phyloP scores from a whole-genome alignment of 805 yeast genomes.

The Huiozyma naganishii region DNA sequence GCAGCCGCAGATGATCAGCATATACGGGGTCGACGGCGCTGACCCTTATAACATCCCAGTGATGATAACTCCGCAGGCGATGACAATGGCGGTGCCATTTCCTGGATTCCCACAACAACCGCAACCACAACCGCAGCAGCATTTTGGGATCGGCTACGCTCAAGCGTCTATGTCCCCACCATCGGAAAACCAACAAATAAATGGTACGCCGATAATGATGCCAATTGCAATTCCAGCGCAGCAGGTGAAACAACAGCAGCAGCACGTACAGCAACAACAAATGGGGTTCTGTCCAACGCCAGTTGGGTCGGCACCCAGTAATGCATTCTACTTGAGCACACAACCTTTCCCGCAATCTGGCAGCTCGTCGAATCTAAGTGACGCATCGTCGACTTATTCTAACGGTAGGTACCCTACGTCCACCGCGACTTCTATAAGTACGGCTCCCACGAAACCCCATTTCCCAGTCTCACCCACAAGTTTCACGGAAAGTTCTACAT shows the following conservation, averaged over 20 bases:
- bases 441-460: neutral
- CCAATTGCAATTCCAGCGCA: neutral
- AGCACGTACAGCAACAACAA: conserved; percentile 1
- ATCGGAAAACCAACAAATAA: too few species aligned
- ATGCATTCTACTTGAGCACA: too few species aligned
- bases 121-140: neutral
- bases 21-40: conserved; percentile 1
- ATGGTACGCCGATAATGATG: too few species aligned
- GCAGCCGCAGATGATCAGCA: conserved; percentile 1
- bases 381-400: conserved; percentile 11
- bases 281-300: neutral
- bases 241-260: conserved; percentile 3
- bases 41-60: conserved; percentile 3
- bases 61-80: conserved; percentile 3
- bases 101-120: conserved; percentile 2
- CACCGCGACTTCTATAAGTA: neutral
- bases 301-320: too few species aligned
- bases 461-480: conserved; percentile 7
- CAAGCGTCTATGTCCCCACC: neutral
- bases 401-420: conserved; percentile 1
- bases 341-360: conserved; percentile 3
- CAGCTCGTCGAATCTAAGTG: conserved; percentile 14
- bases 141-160: neutral
- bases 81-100: conserved; percentile 5
- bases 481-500: neutral